phyloP scores from a whole-genome alignment of 192 early-diverging fungal genomes.

The Linnemannia elongata region DNA sequence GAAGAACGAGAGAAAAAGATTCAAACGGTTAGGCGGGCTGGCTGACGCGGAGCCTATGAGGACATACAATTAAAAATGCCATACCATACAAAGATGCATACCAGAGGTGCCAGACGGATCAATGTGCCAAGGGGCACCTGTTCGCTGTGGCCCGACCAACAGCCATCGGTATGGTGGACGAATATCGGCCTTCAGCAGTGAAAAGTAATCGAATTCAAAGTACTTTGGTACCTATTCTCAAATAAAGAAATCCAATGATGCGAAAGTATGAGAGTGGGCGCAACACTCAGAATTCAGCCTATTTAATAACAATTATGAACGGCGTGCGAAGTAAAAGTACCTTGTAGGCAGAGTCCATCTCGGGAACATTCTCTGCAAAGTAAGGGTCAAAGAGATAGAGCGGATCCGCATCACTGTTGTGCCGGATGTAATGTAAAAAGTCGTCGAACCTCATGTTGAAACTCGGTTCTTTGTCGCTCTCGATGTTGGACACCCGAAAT shows the following conservation, averaged over 20 bases:
- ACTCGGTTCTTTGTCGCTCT: conserved; percentile 33
- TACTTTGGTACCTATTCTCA: conserved; percentile 55
- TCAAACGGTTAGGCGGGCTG: neutral
- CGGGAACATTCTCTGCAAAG: conserved; percentile 53
- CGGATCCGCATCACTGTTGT: conserved; percentile 58
- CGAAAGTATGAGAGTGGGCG: neutral
- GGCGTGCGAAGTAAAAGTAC: neutral
- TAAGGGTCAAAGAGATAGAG: conserved; percentile 62
- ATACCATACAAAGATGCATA: neutral
- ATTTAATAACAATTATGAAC: too few species aligned
- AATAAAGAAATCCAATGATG: neutral
- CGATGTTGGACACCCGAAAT: conserved; percentile 57
- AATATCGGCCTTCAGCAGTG: conserved; percentile 21
- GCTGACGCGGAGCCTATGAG: neutral
- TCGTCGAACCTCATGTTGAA: conserved; percentile 40
- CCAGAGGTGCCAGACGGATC: conserved; percentile 62
- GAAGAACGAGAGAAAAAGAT: too few species aligned
- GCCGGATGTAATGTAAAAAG: conserved; percentile 53
- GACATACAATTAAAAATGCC: neutral
- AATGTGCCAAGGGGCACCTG: conserved; percentile 61
- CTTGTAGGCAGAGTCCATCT: conserved; percentile 56
- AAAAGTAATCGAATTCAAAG: conserved; percentile 58
- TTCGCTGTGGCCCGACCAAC: conserved; percentile 59
- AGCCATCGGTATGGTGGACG: conserved; percentile 63
- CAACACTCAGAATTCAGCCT: too few species aligned